Conservation (phyloP, 1,284 basidiomycete species). For the Wallemia mellicola region DNA sequence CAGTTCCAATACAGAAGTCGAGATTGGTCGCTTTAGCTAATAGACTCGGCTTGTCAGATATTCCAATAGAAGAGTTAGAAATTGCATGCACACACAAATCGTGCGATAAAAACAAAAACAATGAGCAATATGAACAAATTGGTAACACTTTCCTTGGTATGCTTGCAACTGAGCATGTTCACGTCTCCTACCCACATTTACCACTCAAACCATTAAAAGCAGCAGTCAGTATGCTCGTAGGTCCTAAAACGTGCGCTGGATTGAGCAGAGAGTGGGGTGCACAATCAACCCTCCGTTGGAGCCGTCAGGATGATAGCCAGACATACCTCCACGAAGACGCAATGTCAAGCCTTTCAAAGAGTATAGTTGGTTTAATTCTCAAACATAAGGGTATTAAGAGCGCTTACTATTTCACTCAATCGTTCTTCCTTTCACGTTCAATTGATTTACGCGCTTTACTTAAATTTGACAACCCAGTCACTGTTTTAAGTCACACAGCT, state of each 20-base stretch:
- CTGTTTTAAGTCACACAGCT: conserved; percentile 44
- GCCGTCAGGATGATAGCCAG: conserved; percentile 22
- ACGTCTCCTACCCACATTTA: conserved; percentile 59
- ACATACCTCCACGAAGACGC: conserved; percentile 32
- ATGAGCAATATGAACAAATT: conserved; percentile 12
- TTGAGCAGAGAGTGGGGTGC: conserved; percentile 59
- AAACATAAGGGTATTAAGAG: conserved; percentile 42
- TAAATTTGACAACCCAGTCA: conserved; percentile 63
- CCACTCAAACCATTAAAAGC: conserved; percentile 70
- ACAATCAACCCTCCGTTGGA: conserved; percentile 34
- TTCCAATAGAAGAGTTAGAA: background rate
- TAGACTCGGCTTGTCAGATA: background rate
- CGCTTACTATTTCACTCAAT: conserved; percentile 54
- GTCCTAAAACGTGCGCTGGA: conserved; percentile 45
- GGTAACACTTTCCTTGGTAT: conserved; percentile 79
- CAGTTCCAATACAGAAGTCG: background rate
- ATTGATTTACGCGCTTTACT: conserved; percentile 54
- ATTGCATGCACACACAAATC: background rate
- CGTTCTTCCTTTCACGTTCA: conserved; percentile 52
- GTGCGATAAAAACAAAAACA: background rate
- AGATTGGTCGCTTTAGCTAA: background rate
- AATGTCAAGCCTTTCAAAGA: conserved; percentile 38
- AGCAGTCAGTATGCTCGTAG: conserved; percentile 68
- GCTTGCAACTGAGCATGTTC: conserved; percentile 59
- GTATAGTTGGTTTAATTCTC: conserved; percentile 44